phyloP scores from a whole-genome alignment of 331 rosid genomes.

The Dryas integrifolia region DNA sequence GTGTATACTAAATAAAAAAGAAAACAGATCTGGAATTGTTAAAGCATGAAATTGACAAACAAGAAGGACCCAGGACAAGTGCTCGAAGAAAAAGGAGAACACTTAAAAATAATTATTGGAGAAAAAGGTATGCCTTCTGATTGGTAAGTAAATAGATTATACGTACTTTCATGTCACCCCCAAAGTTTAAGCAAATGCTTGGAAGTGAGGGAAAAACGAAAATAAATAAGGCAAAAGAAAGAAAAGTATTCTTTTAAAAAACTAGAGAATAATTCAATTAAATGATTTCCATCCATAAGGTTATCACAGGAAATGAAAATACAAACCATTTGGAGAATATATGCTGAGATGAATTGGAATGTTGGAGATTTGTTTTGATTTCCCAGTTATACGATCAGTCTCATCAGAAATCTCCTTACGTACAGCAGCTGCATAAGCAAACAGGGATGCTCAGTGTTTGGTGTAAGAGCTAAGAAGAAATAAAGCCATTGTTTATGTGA shows the following conservation, averaged over 20 bases:
- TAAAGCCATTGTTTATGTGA: not conserved
- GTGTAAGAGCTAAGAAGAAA: not conserved
- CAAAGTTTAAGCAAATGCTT: too few relatives aligned
- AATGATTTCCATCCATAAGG: constrained; percentile 17
- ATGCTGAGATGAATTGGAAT: constrained; percentile 97
- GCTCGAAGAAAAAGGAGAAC: not conserved
- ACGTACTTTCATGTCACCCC: too few relatives aligned
- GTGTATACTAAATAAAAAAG: not conserved
- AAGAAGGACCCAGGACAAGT: not conserved
- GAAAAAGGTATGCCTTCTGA: too few relatives aligned
- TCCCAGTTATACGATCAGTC: constrained; percentile 97
- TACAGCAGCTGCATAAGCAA: constrained; percentile 66
- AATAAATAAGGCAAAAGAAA: not conserved
- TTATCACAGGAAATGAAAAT: constrained; percentile 18
- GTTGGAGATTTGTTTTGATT: constrained; percentile 86
- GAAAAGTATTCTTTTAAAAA: not conserved
- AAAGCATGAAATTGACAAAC: not conserved
- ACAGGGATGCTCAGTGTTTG: constrained; percentile 21
- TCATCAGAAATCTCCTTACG: constrained; percentile 92
- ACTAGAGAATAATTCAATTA: constrained; percentile 5
- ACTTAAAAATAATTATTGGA: not conserved
- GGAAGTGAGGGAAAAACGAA: not conserved
- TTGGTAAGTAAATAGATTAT: too few relatives aligned
- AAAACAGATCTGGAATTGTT: not conserved
- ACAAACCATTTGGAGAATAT: constrained; percentile 92